Base-by-base conservation (phyloP, 768 basidiomycete species). In the Lactarius sp. region DNA sequence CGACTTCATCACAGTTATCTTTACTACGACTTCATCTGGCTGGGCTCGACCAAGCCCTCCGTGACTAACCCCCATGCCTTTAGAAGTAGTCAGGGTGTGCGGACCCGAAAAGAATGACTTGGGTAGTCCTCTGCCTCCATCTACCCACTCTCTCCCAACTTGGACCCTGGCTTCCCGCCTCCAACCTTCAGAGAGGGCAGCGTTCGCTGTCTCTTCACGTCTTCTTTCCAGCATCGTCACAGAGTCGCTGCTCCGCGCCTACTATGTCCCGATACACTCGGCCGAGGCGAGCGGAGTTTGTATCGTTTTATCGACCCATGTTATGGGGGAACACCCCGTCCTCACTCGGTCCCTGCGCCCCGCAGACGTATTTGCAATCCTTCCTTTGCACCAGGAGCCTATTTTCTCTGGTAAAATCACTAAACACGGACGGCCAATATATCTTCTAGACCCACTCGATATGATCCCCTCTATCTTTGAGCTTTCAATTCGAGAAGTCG, bases 371-470 rank as follows among this genome's bases (percentile, higher is more conserved):
- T 81, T 81, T 49, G 78, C 73, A 37, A 74, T 83, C 39, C 73
- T 83, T 18, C 80, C 81, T 5, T 71, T 85, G 31, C 80, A 75
- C 33, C 74, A 78, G 64, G 54, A 77, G 20, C 83, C 83, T 3
- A 75, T 81, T 2, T 75, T 81, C 58, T 74, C 74, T 16, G 73
- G 71, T 18, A 52, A 68, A 13, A 51, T 61, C 27, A 72, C 72
- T 50, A 74, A 73, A 57, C 75, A 79, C 65, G 81, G 79, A 20
- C 70, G 71, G 13, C 69, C 71, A 12, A 76, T 84, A 41, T 80
- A 78, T 36, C 76, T 84, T 20, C 71, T 83, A 10, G 83, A 85
- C 68, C 83, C 83, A 5, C 72, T 84, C n/a, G 83, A 85, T 68
- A 84, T 85, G 82, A 59, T 78, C 18, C 79, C 81, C 1, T 73